Percentiles rank a stretch among this genome's conserved stretches.
These are phyloP conservation scores for Fusarium veterinarium DNA, from an alignment of 2,329 filamentous ascomycete genomes.

Conservation along the genomic window DNA sequence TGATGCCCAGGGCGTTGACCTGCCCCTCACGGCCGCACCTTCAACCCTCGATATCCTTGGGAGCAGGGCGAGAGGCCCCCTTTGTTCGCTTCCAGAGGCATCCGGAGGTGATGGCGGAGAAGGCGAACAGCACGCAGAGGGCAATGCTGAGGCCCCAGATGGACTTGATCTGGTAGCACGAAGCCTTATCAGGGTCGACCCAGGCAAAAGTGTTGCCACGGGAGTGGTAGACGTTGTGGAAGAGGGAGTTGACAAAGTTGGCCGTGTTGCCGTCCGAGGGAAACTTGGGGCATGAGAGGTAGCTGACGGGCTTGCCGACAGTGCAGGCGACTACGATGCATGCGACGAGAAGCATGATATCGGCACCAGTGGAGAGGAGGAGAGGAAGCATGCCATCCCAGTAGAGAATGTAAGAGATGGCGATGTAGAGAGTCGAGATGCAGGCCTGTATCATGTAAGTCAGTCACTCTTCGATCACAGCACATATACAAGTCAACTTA, in stretches of 20 bases:
- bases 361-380: conserved; percentile 73
- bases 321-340: conserved; percentile 81
- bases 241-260: conserved; percentile 58
- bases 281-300: conserved; percentile 75
- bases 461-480: neutral
- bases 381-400: conserved; percentile 80
- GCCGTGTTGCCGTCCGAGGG: conserved; percentile 55
- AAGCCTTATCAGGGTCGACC: conserved; percentile 65
- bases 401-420: conserved; percentile 85
- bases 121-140: conserved; percentile 76
- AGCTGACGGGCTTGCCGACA: conserved; percentile 83
- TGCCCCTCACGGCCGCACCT: conserved; percentile 58
- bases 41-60: conserved; percentile 63
- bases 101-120: conserved; percentile 68
- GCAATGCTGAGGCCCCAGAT: conserved; percentile 89
- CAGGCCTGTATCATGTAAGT: conserved; percentile 68
- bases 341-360: conserved; percentile 78
- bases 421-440: conserved; percentile 82
- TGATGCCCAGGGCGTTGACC: conserved; percentile 31
- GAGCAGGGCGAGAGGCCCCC: conserved; percentile 47
- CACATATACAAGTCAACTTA: conserved; percentile 60
- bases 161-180: conserved; percentile 86
- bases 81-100: conserved; percentile 73
- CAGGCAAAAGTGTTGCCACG: conserved; percentile 55
- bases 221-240: conserved; percentile 54